Base-by-base conservation (phyloP, 768 basidiomycete species). In the Suillus sp. region DNA sequence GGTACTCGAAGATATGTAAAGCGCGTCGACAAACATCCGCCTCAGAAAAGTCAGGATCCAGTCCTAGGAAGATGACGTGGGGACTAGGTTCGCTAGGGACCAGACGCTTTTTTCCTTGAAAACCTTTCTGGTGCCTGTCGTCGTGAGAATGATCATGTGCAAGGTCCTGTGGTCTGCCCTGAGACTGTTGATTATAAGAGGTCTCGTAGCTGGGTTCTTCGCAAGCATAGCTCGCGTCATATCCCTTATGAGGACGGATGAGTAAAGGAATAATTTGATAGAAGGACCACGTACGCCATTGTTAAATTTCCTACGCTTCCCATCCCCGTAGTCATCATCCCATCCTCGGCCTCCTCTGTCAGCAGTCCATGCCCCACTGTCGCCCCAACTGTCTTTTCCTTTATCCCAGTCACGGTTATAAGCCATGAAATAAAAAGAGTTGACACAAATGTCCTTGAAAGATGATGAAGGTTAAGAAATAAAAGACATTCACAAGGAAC, bases 11-110 rank as follows among this genome's bases (percentile, higher is more conserved):
- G 64, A 76, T 71, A 76, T 75, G 74, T 68, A 66, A 71, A 73
- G 65, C 37, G 67, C 68, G 70, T 69, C 64, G 67, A 88, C 91
- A 80, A 78, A 97, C 95, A 83, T 96, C 94, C 70, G 90, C 88
- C 82, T 97, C 95, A 60, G 90, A 90, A 71, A 96, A 92, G 75
- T 95, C 94, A 62, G 89, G 87, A 76, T 97, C 95, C 63, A 98
- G 78, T 62, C 95, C 95, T 65, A 98, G 87, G 77, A 97, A 96
- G 72, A 97, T 96, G 74, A 98, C 92, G 79, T 98, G 95, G 51
- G 89, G 87, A 73, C 91, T 93, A 54, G 92, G 89, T 74, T 93
- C 92, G 60, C 92, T 95, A 35, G 92, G 90, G 63, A 85, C 81
- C 47, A 92, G 82, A 60, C 92, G 90, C 75, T 93, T 92, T 81